Conservation (phyloP, 2,329 filamentous ascomycete genomes). For the Exophiala xenobiotica region DNA sequence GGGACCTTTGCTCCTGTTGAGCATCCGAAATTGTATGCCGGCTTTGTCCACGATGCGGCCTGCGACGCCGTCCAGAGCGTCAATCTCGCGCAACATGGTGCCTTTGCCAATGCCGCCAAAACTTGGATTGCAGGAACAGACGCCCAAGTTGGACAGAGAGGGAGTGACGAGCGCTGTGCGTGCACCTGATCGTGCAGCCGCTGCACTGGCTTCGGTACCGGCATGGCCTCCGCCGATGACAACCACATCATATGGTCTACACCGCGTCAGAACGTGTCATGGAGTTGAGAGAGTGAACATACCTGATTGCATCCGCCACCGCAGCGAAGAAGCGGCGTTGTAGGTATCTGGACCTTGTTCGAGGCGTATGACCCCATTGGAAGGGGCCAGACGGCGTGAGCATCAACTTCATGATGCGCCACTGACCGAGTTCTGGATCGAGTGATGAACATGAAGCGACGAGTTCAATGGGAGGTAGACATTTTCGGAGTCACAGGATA, state of each 20-base stretch:
- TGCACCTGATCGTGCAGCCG: conserved; percentile 83
- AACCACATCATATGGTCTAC: conserved; percentile 80
- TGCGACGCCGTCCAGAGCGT: conserved; percentile 87
- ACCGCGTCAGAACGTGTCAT: conserved; percentile 5
- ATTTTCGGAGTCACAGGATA: conserved; percentile 9
- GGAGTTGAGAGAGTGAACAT: not conserved
- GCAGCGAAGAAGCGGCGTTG: conserved; percentile 28
- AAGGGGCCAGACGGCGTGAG: conserved; percentile 17
- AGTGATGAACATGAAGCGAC: not conserved
- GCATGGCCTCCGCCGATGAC: conserved; percentile 96
- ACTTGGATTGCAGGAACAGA: conserved; percentile 94
- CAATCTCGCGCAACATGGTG: conserved; percentile 91
- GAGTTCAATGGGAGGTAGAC: not conserved
- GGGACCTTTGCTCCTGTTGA: conserved; percentile 87
- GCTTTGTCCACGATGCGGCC: conserved; percentile 90
- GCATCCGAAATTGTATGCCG: conserved; percentile 85
- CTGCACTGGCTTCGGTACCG: conserved; percentile 88
- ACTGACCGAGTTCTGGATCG: not conserved
- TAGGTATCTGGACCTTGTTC: conserved; percentile 22
- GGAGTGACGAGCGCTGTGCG: conserved; percentile 88
- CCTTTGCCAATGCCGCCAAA: conserved; percentile 99
- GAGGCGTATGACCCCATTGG: conserved; percentile 30
- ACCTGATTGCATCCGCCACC: conserved; percentile 27
- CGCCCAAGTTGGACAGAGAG: conserved; percentile 81
- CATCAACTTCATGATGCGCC: conserved; percentile 16